These are phyloP conservation scores for Allodekkera sacchari DNA, from an alignment of 805 yeast genomes.

Conservation along the genomic window DNA sequence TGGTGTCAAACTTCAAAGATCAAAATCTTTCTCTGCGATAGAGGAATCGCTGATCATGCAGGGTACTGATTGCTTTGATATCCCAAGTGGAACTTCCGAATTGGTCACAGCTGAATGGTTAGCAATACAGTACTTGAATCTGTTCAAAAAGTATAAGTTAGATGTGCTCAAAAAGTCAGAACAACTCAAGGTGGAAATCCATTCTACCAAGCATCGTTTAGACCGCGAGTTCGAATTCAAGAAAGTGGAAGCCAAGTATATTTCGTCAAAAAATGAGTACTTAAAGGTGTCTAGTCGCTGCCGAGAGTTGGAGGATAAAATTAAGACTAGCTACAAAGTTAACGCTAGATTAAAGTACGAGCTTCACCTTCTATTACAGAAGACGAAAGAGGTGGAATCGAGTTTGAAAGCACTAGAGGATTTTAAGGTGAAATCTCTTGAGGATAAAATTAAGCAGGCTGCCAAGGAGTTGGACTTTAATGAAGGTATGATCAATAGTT, in stretches of 20 bases:
- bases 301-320: constrained; percentile 27
- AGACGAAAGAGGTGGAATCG: constrained; percentile 62
- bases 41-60: constrained; percentile 10
- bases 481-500: background rate
- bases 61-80: constrained; percentile 7
- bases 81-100: constrained; percentile 8
- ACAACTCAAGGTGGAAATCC: constrained; percentile 9
- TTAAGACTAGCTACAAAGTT: constrained; percentile 44
- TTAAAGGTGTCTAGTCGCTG: constrained; percentile 15
- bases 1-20: constrained; percentile 18
- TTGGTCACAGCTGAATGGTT: constrained; percentile 15
- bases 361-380: constrained; percentile 45
- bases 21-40: constrained; percentile 26
- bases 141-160: constrained; percentile 12
- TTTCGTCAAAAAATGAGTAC: constrained; percentile 9
- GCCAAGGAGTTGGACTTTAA: constrained; percentile 1
- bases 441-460: constrained; percentile 8
- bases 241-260: constrained; percentile 7
- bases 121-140: constrained; percentile 18
- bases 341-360: constrained; percentile 62
- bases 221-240: constrained; percentile 13
- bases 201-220: constrained; percentile 10
- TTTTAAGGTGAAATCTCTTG: constrained; percentile 26
- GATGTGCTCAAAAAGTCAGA: constrained; percentile 13
- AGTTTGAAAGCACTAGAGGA: constrained; percentile 29